Conservation (phyloP, 2,329 filamentous ascomycete species). For the Mycosphaerella sp. region DNA sequence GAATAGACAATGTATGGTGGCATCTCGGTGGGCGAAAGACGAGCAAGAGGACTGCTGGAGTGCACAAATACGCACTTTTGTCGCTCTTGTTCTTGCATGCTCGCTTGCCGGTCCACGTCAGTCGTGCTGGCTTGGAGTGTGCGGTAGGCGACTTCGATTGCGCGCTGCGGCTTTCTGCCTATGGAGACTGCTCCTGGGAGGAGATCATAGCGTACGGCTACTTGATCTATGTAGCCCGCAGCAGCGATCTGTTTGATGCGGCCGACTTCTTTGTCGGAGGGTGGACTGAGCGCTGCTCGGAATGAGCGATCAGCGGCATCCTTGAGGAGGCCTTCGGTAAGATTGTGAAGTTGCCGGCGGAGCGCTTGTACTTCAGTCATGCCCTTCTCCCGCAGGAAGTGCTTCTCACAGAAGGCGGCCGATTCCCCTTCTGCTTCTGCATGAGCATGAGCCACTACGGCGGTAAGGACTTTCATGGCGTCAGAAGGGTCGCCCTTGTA, state of each 20-base stretch:
- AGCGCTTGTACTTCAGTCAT: constrained; percentile 82
- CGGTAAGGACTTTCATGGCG: constrained; percentile 82
- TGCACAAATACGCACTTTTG: constrained; percentile 78
- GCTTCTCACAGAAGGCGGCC: constrained; percentile 62
- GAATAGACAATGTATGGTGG: constrained; percentile 85
- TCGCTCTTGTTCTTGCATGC: constrained; percentile 39
- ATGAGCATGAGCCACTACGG: constrained; percentile 72
- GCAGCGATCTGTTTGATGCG: constrained; percentile 87
- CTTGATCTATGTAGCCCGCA: constrained; percentile 86
- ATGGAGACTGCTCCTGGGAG: constrained; percentile 52
- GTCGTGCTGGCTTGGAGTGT: constrained; percentile 65
- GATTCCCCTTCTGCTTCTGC: constrained; percentile 40
- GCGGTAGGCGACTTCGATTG: constrained; percentile 86
- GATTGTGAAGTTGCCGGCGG: constrained; percentile 71
- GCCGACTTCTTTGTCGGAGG: constrained; percentile 60
- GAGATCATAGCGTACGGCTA: constrained; percentile 87
- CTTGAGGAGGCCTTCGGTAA: constrained; percentile 51
- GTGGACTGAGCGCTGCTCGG: constrained; percentile 45
- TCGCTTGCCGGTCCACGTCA: constrained; percentile 20
- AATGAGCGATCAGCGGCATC: constrained; percentile 28
- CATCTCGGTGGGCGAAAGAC: constrained; percentile 62
- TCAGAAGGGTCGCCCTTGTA: constrained; percentile 77
- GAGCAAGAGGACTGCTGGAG: constrained; percentile 70
- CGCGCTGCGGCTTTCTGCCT: constrained; percentile 65
- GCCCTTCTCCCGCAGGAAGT: constrained; percentile 81